Conservation (phyloP, 2,329 filamentous ascomycete species). For the Colletotrichum somersetense region DNA sequence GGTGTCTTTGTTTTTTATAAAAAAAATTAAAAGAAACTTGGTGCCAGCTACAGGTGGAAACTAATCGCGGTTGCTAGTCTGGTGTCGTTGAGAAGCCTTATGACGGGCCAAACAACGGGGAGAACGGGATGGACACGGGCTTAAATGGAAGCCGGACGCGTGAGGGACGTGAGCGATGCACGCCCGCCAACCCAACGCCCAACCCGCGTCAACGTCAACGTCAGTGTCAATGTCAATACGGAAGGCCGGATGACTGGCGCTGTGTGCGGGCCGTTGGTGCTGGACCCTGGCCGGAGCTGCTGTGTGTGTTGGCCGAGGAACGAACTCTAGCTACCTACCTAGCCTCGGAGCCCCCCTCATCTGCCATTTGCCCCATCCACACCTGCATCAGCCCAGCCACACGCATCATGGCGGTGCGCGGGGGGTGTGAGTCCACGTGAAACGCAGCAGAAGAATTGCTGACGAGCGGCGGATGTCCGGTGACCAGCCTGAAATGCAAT, state of each 20-base stretch:
- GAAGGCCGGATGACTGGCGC: constrained; percentile 8
- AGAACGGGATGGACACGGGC: constrained; percentile 1
- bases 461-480: constrained; percentile 17
- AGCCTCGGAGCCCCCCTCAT: background rate
- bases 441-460: constrained; percentile 11
- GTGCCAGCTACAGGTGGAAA: background rate
- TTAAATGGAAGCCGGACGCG: constrained; percentile 37
- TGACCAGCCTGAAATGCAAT: constrained; percentile 10
- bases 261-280: constrained; percentile 18
- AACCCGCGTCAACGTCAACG: constrained; percentile 11
- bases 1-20: too few species aligned
- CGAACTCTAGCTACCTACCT: background rate
- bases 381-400: constrained; percentile 37
- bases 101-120: background rate
- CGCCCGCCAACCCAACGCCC: constrained; percentile 20
- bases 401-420: constrained; percentile 30
- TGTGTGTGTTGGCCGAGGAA: constrained; percentile 38
- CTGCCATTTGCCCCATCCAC: constrained; percentile 29
- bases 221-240: constrained; percentile 12
- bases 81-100: background rate
- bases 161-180: constrained; percentile 8
- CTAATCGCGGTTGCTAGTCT: background rate
- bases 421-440: constrained; percentile 26
- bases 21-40: background rate
- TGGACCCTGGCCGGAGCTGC: constrained; percentile 2